Percentiles rank a stretch among this genome's conserved stretches.
phyloP scores from a whole-genome alignment of 139 green algal species.

The Volvox africanus region DNA sequence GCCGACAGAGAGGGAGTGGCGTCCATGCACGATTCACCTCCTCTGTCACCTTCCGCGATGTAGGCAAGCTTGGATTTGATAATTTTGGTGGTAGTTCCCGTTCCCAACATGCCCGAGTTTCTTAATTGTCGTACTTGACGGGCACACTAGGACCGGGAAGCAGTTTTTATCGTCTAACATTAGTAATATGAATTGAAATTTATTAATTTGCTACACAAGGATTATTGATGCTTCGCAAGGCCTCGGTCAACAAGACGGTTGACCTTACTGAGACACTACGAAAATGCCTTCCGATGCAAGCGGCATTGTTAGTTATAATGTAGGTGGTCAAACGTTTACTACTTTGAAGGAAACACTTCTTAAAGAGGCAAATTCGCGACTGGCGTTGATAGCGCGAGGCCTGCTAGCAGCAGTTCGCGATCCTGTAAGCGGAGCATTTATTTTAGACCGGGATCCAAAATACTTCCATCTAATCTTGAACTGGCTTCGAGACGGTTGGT shows the following conservation, averaged over 20 bases:
- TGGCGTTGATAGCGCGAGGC: constrained; percentile 9
- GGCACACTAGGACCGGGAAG: background rate
- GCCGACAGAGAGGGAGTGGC: background rate
- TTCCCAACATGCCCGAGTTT: background rate
- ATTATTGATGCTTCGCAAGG: background rate
- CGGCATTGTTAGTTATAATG: constrained; percentile 21
- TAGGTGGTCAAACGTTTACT: constrained; percentile 20
- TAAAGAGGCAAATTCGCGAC: constrained; percentile 5
- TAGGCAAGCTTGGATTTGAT: too few species aligned
- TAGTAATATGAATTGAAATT: background rate
- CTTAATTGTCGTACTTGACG: background rate
- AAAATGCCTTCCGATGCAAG: background rate
- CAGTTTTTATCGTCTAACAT: background rate
- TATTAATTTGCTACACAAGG: background rate
- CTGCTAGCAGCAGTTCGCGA: background rate
- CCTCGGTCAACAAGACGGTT: constrained; percentile 3
- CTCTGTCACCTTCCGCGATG: background rate
- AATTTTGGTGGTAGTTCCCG: too few species aligned
- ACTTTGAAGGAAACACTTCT: constrained; percentile 22
- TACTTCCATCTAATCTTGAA: constrained; percentile 63
- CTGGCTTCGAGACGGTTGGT: constrained; percentile 63
- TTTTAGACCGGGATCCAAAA: constrained; percentile 26
- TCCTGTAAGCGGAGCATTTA: background rate
- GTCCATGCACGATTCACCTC: background rate
- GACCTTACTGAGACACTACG: background rate